These are phyloP conservation scores for Kuraishia hungarica DNA, from an alignment of 805 yeast genomes.

Conservation along the genomic window DNA sequence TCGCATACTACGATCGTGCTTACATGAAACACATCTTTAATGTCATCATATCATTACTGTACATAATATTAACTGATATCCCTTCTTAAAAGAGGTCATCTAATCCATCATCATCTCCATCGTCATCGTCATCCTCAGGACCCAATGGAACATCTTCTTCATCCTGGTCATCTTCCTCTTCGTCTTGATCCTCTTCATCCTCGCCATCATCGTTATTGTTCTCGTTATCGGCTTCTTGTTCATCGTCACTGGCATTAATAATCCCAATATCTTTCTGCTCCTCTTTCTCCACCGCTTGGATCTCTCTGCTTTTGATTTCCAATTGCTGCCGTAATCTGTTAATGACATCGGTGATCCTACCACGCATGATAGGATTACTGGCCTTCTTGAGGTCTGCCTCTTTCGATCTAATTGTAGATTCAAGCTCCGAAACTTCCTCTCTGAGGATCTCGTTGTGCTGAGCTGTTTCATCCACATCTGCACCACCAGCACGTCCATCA, in stretches of 20 bases:
- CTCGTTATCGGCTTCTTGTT: slow-evolving; percentile 10
- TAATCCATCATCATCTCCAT: slow-evolving; percentile 19
- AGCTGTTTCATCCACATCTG: slow-evolving; percentile 39
- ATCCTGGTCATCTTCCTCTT: slow-evolving; percentile 13
- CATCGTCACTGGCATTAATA: slow-evolving; percentile 9
- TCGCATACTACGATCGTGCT: no score
- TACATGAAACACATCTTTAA: no score
- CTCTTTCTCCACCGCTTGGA: slow-evolving; percentile 27
- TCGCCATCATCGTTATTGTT: slow-evolving; percentile 6
- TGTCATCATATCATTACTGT: not conserved
- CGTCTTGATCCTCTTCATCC: slow-evolving; percentile 19
- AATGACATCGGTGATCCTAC: slow-evolving; percentile 77
- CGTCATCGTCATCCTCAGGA: slow-evolving; percentile 13
- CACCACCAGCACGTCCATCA: slow-evolving; percentile 39
- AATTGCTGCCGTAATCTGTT: slow-evolving; percentile 71
- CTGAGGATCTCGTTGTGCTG: slow-evolving; percentile 67
- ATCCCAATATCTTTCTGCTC: slow-evolving; percentile 9
- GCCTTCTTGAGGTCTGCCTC: slow-evolving; percentile 65
- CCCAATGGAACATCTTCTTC: slow-evolving; percentile 14
- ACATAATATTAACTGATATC: not conserved
- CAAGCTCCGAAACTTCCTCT: slow-evolving; percentile 82
- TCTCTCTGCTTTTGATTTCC: slow-evolving; percentile 68
- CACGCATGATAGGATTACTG: slow-evolving; percentile 75
- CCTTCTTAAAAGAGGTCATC: slow-evolving; percentile 14
- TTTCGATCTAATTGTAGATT: slow-evolving; percentile 67